Base-by-base conservation (phyloP, 2,329 filamentous ascomycete species). In the Exophiala sideris region DNA sequence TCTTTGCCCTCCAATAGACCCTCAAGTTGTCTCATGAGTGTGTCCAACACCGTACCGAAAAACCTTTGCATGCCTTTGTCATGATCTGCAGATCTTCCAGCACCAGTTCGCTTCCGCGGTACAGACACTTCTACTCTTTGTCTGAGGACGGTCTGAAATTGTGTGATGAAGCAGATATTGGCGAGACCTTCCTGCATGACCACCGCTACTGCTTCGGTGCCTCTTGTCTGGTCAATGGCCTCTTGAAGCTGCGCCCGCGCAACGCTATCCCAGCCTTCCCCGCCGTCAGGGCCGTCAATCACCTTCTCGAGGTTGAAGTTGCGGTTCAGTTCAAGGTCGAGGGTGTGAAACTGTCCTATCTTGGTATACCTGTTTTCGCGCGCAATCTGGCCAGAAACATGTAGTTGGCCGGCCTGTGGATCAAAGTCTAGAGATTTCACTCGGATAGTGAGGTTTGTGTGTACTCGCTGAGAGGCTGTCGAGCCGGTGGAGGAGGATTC, bases 221-320 rank as follows among this genome's bases (percentile, higher is more conserved):
- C 85, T 65, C 86, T 85, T 61, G 89, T 86, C 62, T 88, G 84
- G 64, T 89, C 85, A 11, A 92, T 79, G 1, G 91, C 87, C 68
- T 96, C 89, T 52, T 82, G 78, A 9, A 99, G 79, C 42, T 88
- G 86, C 55, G 88, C 85, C 45, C 87, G 76, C 3, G 91, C 89
- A 9, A 99, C 85, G 62, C 87, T 91, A 71, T 99, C 94, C 94
- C 94, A 99, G 39, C 91, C 82, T 35, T 68, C 74, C 62, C 50
- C 67, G 29, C 65, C 64, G 36, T 71, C 70, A 51, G 70, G 69
- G 20, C 68, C 69, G 24, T 73, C 86, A 7, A 83, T 75, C 36
- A 82, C 81, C 73, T 97, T 97, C 74, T 91, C 87, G 6, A 99
- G 70, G 5, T 88, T 92, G 65, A 97, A 97, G 47, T 91, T 86